A percentile compares a stretch with the other conserved stretches of the same genome.
Evolutionary conservation across 169 alveolate genomes (phyloP).

Genomic region (Plasmodium gallinaceum): DNA sequence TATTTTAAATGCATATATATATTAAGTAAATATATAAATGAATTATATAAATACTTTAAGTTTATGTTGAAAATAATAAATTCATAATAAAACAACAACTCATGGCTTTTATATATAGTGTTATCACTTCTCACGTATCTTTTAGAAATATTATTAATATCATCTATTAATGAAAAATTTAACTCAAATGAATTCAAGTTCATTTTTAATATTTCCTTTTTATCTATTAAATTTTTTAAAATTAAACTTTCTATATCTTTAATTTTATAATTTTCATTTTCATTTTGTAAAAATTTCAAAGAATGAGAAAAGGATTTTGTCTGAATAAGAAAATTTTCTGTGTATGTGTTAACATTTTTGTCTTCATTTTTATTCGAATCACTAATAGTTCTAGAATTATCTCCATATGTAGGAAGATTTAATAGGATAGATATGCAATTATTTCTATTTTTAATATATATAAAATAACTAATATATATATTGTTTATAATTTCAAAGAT

Average conservation of each 20-base stretch:
- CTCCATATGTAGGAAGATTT: not conserved
- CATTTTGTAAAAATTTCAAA: constrained; percentile 32
- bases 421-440: constrained; percentile 9
- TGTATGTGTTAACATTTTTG: constrained; percentile 4
- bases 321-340: constrained; percentile 58
- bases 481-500: constrained; percentile 71
- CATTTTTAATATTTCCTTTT: constrained; percentile 8
- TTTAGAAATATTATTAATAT: not conserved
- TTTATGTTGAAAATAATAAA: constrained; percentile 59
- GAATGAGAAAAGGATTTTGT: constrained; percentile 57
- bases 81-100: constrained; percentile 61
- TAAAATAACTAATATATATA: constrained; percentile 52
- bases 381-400: not conserved
- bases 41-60: constrained; percentile 46
- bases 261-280: constrained; percentile 17
- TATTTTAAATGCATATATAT: constrained; percentile 35
- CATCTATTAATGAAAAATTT: not conserved
- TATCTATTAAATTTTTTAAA: constrained; percentile 19
- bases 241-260: constrained; percentile 34
- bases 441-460: constrained; percentile 26
- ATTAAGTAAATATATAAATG: constrained; percentile 38
- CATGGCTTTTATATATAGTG: constrained; percentile 3
- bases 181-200: not conserved
- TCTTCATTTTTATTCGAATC: constrained; percentile 12
- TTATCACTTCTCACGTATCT: constrained; percentile 1